Evolutionary conservation across 2,329 filamentous ascomycete species (phyloP).

Genomic region (Cercospora zeae-maydis): DNA sequence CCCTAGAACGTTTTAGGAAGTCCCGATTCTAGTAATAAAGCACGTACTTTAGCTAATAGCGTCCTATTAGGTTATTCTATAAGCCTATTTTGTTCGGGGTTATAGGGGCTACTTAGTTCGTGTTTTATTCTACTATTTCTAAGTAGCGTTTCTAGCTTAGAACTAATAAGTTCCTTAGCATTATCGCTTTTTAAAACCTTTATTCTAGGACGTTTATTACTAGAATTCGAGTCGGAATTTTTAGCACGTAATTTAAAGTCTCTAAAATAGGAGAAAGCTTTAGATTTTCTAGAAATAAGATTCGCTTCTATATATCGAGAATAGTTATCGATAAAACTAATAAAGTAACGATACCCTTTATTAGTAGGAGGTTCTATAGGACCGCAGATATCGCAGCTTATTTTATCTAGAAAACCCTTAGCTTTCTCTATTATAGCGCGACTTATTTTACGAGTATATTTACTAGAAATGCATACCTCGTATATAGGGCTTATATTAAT

Average conservation of each 20-base stretch:
- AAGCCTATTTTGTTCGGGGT: too few species aligned
- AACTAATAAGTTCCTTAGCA: conserved; percentile 1
- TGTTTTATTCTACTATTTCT: too few species aligned
- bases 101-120: neutral
- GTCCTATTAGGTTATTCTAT: too few species aligned
- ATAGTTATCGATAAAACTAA: conserved; percentile 15
- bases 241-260: neutral
- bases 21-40: too few species aligned
- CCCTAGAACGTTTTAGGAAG: too few species aligned
- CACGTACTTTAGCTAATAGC: too few species aligned
- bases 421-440: conserved; percentile 1
- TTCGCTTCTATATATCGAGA: conserved; percentile 11
- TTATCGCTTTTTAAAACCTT: conserved; percentile 14
- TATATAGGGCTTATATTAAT: conserved; percentile 1
- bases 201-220: conserved; percentile 7
- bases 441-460: conserved; percentile 10
- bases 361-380: too few species aligned
- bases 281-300: conserved; percentile 5
- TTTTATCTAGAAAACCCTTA: conserved; percentile 11
- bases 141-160: too few species aligned
- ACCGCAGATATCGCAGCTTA: conserved; percentile 10
- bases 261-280: conserved; percentile 8
- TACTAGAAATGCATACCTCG: conserved; percentile 3
- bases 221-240: neutral
- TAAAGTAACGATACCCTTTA: conserved; percentile 12